Conservation (phyloP, 2,329 filamentous ascomycete genomes). For the Cercospora canescens region DNA sequence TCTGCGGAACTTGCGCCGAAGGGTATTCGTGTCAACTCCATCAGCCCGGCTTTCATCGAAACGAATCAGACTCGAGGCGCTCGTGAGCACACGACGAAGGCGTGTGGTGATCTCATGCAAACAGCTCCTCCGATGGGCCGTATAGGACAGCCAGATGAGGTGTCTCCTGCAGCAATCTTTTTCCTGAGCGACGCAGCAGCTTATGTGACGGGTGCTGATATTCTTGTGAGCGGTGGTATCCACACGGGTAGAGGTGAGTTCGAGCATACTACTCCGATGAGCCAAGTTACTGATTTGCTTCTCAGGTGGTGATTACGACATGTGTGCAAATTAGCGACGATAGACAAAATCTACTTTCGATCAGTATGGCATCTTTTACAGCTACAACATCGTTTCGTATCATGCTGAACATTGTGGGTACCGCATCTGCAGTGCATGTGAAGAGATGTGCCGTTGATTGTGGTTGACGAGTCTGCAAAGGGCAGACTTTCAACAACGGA, state of each 20-base stretch:
- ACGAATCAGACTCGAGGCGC: slow-evolving; percentile 28
- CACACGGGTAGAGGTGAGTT: slow-evolving; percentile 27
- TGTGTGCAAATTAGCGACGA: slow-evolving; percentile 4
- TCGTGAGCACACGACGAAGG: slow-evolving; percentile 24
- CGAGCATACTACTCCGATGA: neutral
- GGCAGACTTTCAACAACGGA: too few species aligned
- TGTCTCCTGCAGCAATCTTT: slow-evolving; percentile 41
- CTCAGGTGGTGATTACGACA: slow-evolving; percentile 11
- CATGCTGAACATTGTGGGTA: too few species aligned
- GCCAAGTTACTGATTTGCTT: neutral
- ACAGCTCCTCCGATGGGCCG: slow-evolving; percentile 25
- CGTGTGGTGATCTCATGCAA: slow-evolving; percentile 26
- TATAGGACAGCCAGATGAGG: slow-evolving; percentile 28
- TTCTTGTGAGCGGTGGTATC: slow-evolving; percentile 30
- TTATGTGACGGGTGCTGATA: slow-evolving; percentile 45
- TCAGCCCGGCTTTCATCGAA: slow-evolving; percentile 31
- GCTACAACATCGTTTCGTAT: neutral
- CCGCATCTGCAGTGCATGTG: too few species aligned
- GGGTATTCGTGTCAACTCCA: slow-evolving; percentile 31
- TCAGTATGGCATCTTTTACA: neutral
- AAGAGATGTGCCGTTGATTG: too few species aligned
- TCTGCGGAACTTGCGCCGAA: slow-evolving; percentile 38
- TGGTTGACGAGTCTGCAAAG: too few species aligned
- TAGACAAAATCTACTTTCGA: neutral
- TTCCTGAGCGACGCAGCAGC: slow-evolving; percentile 44